Percentiles rank a stretch among this genome's conserved stretches.
Evolutionary conservation across 83 land plant species (phyloP).

Genomic region (Thuja plicata): DNA sequence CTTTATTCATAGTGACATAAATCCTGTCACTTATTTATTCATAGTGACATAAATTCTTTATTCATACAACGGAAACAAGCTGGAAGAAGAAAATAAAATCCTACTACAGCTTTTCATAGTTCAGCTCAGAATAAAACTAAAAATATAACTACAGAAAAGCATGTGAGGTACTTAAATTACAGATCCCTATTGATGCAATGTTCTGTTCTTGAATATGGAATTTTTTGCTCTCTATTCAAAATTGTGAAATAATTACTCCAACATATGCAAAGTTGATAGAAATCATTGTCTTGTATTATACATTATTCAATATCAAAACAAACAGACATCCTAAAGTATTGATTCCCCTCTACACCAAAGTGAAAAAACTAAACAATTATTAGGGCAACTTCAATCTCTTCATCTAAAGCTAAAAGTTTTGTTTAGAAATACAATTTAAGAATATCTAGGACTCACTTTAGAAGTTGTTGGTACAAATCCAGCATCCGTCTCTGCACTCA

Average conservation of each 20-base stretch:
- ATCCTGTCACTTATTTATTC: too few species aligned
- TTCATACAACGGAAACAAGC: too few species aligned
- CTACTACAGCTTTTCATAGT: too few species aligned
- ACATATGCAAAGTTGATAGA: background rate
- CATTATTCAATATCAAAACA: background rate
- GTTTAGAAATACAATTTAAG: background rate
- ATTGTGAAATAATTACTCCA: background rate
- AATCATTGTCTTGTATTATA: background rate
- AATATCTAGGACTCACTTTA: slow-evolving; percentile 33
- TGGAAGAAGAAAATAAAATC: too few species aligned
- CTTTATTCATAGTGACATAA: too few species aligned
- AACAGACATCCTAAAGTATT: background rate
- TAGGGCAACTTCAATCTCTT: too few species aligned
- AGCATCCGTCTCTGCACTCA: slow-evolving; percentile 67
- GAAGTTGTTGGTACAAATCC: slow-evolving; percentile 71
- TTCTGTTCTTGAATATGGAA: background rate
- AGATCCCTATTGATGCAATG: background rate
- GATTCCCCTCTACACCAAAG: background rate
- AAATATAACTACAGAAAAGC: too few species aligned
- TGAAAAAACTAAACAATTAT: background rate
- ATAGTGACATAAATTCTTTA: too few species aligned
- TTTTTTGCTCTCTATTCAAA: background rate
- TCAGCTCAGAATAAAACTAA: too few species aligned
- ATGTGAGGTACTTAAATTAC: too few species aligned
- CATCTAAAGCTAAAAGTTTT: background rate